Evolutionary conservation across 2,329 filamentous ascomycete species (phyloP), one percentile per base, ranked within the genome.

Genomic region (Neonectria magnoliae): DNA sequence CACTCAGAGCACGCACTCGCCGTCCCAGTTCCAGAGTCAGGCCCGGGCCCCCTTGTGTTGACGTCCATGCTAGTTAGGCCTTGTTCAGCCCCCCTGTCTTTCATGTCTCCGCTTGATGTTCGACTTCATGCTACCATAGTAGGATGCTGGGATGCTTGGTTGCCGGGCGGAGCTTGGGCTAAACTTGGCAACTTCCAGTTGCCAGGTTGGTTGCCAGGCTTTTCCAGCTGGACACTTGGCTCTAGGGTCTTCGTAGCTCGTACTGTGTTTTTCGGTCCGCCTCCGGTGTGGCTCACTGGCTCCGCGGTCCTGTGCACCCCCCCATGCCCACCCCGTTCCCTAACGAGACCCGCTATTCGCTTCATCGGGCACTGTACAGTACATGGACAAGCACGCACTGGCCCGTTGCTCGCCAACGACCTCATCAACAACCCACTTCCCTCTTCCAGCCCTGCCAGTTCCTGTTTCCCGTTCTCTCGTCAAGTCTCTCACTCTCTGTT

Each of bases 121-220:
- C 62, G 47, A 41, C 48, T 25, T 5, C 25, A 25, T 25, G 25
- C 25, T 25, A n/a, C n/a, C n/a, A n/a, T n/a, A n/a, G n/a, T n/a
- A 25, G 25, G 25, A 25, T 52, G 18, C 44, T 36, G 52, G 42
- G 48, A 47, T 60, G 58, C 54, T 54, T 60, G 51, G 69, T 73
- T 70, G 66, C 70, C 55, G 65, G 69, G 66, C 65, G 68, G 69
- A 59, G 64, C 56, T 64, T 27, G 60, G 66, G 63, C 71, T 72
- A 70, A 67, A 68, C 58, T 62, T 67, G 69, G 60, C 42, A 25
- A 59, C 47, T 57, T 60, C 42, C 54, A 52, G 36, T n/a, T 38
- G 36, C 36, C 36, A n/a, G 33, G 33, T 36, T 36, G 33, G 33
- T 36, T 36, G 33, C 38, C 16, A 41, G 38, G 16, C 38, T 41